Base-by-base conservation (phyloP, 176 grass and related monocot genomes). In the Elaeis guineensis region DNA sequence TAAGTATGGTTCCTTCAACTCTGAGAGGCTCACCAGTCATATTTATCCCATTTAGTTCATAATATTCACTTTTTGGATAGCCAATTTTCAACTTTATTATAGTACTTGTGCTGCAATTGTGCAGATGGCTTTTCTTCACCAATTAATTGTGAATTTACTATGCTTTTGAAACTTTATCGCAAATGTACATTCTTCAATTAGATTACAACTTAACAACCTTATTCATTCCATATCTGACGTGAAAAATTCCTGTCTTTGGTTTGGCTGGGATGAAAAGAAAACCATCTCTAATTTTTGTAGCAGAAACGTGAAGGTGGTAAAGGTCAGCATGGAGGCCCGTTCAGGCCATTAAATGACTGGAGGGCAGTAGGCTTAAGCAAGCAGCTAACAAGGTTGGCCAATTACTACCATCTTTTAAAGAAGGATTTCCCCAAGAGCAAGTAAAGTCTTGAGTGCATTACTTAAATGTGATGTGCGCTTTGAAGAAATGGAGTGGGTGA, bases 151-250 rank as follows among this genome's bases (percentile, higher is more conserved):
- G 32, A 32, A 64, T 64, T 50, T 51, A 24, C 8, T 50, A 23
- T 22, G 24, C 25, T 67, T 50, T 55, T 67, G 32, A 30, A 54
- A 55, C 16, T 17, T 66, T 29, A 55, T 29, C 55, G 16, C 64
- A 20, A 32, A 4, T 17, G 23, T 19, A 30, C 64, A 29, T 4
- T 19, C 32, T 67, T 25, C 17, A 24, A 35, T 53, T 54, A 29
- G 2, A 67, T 50, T 66, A 21, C 22, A 66, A 52, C 50, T 55
- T 67, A 67, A 67, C 64, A 55, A 67, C 64, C 50, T 67, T 29
- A 55, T 67, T 67, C 51, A 19, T 67, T 67, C 64, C 64, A 32
- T 52, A 54, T 67, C 51, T 21, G 64, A 67, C 64, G 8, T 55
- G 64, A 54, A 17, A 25, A 49, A 16, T 19, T 20, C n/a, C 28